These are phyloP conservation scores for Phytopythium helicoides DNA, from an alignment of 352 stramenopile genomes.

Conservation along the genomic window DNA sequence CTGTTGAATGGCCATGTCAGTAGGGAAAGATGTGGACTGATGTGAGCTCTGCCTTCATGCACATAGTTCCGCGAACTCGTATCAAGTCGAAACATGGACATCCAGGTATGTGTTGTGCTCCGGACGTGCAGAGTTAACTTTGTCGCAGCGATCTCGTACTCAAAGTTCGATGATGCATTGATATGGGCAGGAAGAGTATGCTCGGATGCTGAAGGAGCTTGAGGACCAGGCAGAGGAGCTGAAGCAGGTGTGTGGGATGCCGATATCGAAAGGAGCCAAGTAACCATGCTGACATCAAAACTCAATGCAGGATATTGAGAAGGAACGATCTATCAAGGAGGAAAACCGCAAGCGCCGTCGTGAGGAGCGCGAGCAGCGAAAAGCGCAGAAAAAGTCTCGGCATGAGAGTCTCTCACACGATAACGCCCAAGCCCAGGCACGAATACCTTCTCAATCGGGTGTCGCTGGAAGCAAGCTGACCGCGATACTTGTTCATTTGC, in stretches of 20 bases:
- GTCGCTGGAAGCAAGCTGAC: neutral
- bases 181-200: slow-evolving; percentile 47
- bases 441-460: neutral
- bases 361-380: slow-evolving; percentile 20
- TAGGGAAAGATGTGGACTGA: neutral
- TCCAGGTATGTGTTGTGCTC: too few species aligned
- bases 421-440: slow-evolving; percentile 26
- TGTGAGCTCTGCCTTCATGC: slow-evolving; percentile 6
- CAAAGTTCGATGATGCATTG: too few species aligned
- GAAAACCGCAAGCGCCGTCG: slow-evolving; percentile 27
- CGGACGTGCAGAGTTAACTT: neutral
- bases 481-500: neutral
- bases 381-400: slow-evolving; percentile 31
- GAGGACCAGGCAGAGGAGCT: slow-evolving; percentile 60
- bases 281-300: too few species aligned
- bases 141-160: too few species aligned
- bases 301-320: slow-evolving; percentile 48
- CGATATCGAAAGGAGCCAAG: too few species aligned
- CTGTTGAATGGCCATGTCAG: too few species aligned
- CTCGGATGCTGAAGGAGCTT: slow-evolving; percentile 68
- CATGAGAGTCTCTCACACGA: slow-evolving; percentile 20
- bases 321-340: slow-evolving; percentile 23
- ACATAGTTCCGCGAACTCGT: slow-evolving; percentile 58
- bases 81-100: slow-evolving; percentile 65
- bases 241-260: slow-evolving; percentile 13